phyloP scores from a whole-genome alignment of 345 rosid species.

The Populus alba region DNA sequence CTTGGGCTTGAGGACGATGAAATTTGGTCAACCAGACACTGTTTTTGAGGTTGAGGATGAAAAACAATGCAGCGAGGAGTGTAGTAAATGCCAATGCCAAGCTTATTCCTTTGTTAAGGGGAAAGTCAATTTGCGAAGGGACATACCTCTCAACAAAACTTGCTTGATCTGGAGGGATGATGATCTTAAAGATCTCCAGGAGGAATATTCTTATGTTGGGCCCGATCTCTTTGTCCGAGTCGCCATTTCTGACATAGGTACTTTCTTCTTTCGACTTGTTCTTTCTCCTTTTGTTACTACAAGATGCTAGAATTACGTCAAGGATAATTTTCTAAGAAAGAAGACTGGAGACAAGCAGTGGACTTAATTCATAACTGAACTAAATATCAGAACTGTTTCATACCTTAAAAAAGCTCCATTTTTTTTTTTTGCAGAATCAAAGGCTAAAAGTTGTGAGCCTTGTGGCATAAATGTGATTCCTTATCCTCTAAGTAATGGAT shows the following conservation, averaged over 20 bases:
- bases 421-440: conserved; percentile 40
- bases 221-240: conserved; percentile 42
- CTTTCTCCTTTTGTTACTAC: neutral
- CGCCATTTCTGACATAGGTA: conserved; percentile 48
- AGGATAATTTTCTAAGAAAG: neutral
- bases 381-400: neutral
- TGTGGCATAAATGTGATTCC: conserved; percentile 54
- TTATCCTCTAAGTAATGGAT: conserved; percentile 61
- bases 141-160: neutral
- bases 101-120: conserved; percentile 23
- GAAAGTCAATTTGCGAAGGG: neutral
- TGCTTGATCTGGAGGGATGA: conserved; percentile 66
- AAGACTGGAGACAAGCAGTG: neutral
- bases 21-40: neutral
- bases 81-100: conserved; percentile 5
- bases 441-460: conserved; percentile 38
- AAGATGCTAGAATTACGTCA: neutral
- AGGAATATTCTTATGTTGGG: conserved; percentile 33
- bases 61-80: neutral
- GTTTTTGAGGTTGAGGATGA: rapidly evolving
- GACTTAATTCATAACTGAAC: neutral
- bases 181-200: conserved; percentile 49
- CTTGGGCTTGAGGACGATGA: conserved; percentile 16
- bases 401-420: neutral
- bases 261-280: neutral